Percentiles rank a stretch among this genome's conserved stretches.
Conservation (phyloP, 345 rosid species). For the Eucalyptus regnans region DNA sequence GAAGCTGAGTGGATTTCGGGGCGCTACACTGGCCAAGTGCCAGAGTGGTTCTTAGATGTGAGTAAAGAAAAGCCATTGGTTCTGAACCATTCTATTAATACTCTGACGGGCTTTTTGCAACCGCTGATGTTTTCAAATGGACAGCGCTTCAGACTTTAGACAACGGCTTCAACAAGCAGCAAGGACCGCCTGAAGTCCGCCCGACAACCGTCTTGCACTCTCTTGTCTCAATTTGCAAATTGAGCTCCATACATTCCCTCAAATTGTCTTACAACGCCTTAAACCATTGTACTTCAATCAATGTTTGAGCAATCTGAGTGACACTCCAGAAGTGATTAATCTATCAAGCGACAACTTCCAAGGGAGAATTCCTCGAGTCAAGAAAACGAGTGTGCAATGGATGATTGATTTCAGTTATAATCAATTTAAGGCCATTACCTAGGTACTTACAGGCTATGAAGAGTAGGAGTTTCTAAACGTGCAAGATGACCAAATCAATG, state of each 20-base stretch:
- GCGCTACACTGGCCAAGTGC: no score
- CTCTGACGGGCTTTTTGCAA: neutral
- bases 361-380: neutral
- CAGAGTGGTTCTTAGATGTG: no score
- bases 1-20: no score
- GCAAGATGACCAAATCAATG: neutral
- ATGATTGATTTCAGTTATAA: neutral
- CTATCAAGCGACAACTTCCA: neutral
- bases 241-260: neutral
- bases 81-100: neutral
- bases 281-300: neutral
- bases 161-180: neutral
- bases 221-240: neutral
- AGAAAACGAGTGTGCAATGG: neutral
- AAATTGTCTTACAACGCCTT: neutral
- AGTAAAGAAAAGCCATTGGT: no score
- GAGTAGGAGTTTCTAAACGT: neutral
- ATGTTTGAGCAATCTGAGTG: neutral
- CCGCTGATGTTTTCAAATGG: neutral
- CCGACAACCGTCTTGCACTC: neutral
- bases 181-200: neutral
- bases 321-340: neutral
- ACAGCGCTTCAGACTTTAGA: neutral
- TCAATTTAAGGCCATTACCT: neutral
- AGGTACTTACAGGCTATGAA: neutral